Evolutionary conservation across 2,329 filamentous ascomycete genomes (phyloP), one percentile per base, ranked within the genome.

Genomic region (Talaromyces albobiverticillius): DNA sequence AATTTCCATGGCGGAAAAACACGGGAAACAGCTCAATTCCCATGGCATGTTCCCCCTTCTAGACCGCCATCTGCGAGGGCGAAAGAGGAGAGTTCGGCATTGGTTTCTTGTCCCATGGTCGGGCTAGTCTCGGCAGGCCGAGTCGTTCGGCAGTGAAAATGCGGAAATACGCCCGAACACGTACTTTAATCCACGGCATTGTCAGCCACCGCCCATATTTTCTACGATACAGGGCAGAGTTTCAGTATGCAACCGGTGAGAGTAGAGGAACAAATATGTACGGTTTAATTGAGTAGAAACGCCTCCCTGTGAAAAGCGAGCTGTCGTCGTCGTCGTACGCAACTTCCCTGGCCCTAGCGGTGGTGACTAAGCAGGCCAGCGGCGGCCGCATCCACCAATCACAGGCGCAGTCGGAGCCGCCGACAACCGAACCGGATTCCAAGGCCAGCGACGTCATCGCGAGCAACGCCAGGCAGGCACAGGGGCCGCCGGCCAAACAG

Each of bases 141-240:
- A 51, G 38, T 20, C 7, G 34, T n/a, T n/a, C 22, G 16, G 36
- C n/a, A 16, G 46, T 10, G 46, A 41, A 41, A 22, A 7, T 14
- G 31, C 36, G 16, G 36, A 20, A 20, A 36, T n/a, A 18, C n/a
- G 32, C 11, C 29, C 14, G 20, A 20, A 22, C n/a, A 41, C n/a
- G 14, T 49, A 49, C 46, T 16, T 40, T 49, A 38, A 38, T 40
- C 46, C 46, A 49, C 46, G 46, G 34, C 46, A 49, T 50, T 13
- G 29, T 31, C 29, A 31, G 29, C 29, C 32, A 4, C 14, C 5
- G 32, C 32, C 32, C 32, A 36, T 6, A 14, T 34, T 4, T 34
- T n/a, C n/a, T n/a, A n/a, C n/a, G n/a, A n/a, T n/a, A n/a, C n/a
- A n/a, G n/a, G n/a, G n/a, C n/a, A n/a, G n/a, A n/a, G n/a, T n/a